phyloP scores from a whole-genome alignment of 768 basidiomycete species.

The Termitomyces sp. region DNA sequence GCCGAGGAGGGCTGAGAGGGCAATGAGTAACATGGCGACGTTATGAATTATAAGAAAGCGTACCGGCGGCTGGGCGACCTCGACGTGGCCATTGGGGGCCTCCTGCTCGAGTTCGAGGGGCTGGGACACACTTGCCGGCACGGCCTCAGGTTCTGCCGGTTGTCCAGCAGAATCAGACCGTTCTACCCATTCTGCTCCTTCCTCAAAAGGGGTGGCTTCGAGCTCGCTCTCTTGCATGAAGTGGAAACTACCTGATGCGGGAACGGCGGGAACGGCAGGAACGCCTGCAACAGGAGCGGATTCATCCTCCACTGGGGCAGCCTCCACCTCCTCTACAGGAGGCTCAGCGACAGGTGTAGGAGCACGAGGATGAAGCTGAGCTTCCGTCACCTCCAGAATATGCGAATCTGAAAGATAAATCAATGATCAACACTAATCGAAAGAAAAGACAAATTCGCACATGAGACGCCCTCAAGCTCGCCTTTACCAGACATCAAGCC shows the following conservation, averaged over 20 bases:
- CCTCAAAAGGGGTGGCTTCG: conserved; percentile 50
- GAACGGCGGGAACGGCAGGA: conserved; percentile 32
- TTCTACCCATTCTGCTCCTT: conserved; percentile 56
- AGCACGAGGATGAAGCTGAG: conserved; percentile 45
- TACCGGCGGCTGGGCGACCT: conserved; percentile 13
- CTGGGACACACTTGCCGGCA: conserved; percentile 14
- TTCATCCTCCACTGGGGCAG: conserved; percentile 17
- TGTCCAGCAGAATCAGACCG: conserved; percentile 36
- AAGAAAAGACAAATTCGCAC: conserved; percentile 39
- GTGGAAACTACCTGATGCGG: conserved; percentile 56
- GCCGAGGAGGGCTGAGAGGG: conserved; percentile 14
- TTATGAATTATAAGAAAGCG: neutral
- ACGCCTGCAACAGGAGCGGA: conserved; percentile 35
- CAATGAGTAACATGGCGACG: neutral
- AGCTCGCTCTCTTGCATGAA: conserved; percentile 85
- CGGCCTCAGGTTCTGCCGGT: conserved; percentile 14
- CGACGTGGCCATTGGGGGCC: conserved; percentile 13
- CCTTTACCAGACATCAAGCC: conserved; percentile 58
- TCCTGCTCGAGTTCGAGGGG: conserved; percentile 13
- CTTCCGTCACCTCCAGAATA: conserved; percentile 52
- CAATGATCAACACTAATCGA: conserved; percentile 1
- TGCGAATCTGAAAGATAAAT: conserved; percentile 48
- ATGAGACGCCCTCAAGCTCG: conserved; percentile 57
- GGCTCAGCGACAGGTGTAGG: conserved; percentile 36
- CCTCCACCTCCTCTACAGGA: conserved; percentile 9